phyloP scores from a whole-genome alignment of 2,329 filamentous ascomycete species.

The Pseudohalonectria lignicola region DNA sequence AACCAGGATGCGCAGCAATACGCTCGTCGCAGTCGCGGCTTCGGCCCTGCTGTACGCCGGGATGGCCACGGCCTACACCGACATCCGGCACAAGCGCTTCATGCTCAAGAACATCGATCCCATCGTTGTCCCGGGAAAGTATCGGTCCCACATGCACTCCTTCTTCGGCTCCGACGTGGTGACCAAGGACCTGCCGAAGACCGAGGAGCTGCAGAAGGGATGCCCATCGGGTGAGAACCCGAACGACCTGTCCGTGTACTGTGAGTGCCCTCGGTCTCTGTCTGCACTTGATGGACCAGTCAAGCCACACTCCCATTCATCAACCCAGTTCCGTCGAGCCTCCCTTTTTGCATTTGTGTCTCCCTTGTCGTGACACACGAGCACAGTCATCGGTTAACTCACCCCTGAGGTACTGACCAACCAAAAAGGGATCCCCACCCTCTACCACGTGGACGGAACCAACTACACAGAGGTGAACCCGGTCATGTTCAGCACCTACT shows the following conservation, averaged over 20 bases:
- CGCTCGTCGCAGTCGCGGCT: no score
- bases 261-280: slow-evolving; percentile 9
- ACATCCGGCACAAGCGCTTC: slow-evolving; percentile 13
- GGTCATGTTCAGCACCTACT: slow-evolving; percentile 32
- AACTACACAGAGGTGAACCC: slow-evolving; percentile 24
- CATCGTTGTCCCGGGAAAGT: slow-evolving; percentile 26
- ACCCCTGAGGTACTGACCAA: neutral
- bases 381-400: no score
- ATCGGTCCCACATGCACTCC: slow-evolving; percentile 29
- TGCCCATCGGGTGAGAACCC: slow-evolving; percentile 30
- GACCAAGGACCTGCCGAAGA: slow-evolving; percentile 23
- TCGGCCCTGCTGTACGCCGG: no score
- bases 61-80: slow-evolving; percentile 2
- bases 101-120: slow-evolving; percentile 34
- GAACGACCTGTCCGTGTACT: slow-evolving; percentile 31
- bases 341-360: no score
- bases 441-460: slow-evolving; percentile 25
- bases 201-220: slow-evolving; percentile 20
- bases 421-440: slow-evolving; percentile 25
- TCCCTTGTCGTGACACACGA: no score
- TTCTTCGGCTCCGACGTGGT: slow-evolving; percentile 32
- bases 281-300: no score
- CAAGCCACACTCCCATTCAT: no score
- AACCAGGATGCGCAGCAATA: no score
- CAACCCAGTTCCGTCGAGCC: no score